Base-by-base conservation (phyloP, 352 stramenopile species). In the Blastocystis sp. region DNA sequence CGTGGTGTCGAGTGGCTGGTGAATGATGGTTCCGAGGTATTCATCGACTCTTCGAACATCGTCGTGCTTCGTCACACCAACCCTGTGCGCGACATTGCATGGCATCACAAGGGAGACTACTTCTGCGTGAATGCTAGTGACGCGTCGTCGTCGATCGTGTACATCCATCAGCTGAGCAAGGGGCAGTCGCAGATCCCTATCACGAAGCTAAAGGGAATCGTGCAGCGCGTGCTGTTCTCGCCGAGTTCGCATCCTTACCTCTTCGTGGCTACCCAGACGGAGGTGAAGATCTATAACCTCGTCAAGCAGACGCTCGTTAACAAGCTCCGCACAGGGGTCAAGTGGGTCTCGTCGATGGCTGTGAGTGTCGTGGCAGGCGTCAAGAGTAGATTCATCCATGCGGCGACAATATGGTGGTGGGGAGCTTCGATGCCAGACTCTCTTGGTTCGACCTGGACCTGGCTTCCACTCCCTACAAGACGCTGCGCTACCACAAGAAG, bases 391-490 rank as follows among this genome's bases (percentile, higher is more conserved):
- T 99, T 13, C 97, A 99, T 91, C 94, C 95, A 43, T 98, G 95
- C n/a, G 97, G 97, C 63, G 97, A 99, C 91, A 97, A 99, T 92
- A 84, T 99, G 47, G 94, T 99, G 89, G 94, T 99, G 63, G 97
- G 96, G 66, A 98, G 94, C 91, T 97, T 98, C 82, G 97, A 99
- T 92, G 93, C 95, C 77, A 93, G 96, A 26, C 92, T 99, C 87
- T 96, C 96, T 76, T 99, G 97, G 97, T 99, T 99, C 92, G 97
- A 99, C 91, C 91, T 99, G 59, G 97, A 99, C 91, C 91, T 99
- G 45, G 96, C 94, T 15, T 96, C 94, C 59, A 98, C 94, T 82
- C 96, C 97, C 55, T 99, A 97, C 94, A 98, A 99, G 92, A 98
- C 96, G 54, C 93, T 99, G 87, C 98, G 98, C 90, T 99, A 98